Evolutionary conservation across 2,329 filamentous ascomycete genomes (phyloP), one percentile per base, ranked within the genome.

Genomic region (Setomelanomma holmii): DNA sequence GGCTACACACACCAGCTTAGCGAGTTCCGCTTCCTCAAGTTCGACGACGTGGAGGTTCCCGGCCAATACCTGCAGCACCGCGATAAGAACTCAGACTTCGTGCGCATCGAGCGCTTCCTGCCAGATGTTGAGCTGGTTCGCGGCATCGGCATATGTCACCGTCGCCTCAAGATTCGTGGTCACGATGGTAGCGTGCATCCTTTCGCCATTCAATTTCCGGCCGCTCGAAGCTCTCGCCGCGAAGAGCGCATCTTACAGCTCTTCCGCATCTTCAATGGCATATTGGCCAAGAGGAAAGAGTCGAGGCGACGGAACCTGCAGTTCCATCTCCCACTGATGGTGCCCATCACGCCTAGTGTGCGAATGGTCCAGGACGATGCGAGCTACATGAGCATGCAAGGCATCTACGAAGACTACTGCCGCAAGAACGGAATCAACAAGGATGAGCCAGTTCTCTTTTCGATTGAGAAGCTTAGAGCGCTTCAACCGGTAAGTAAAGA

Each of bases 51-150:
- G 11, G 95, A 99, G 76, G 87, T 99, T 30, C 96, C 96, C 3
- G 95, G 95, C 0, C 95, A 99, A 73, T 99, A 99, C 74, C 80
- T 97, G 58, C 88, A 96, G 71, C 95, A 97, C 78, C 96, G 95
- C 75, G 96, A 99, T 68, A 99, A 98, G 84, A 99, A 99, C 74
- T 92, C 96, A 66, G 95, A 99, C 74, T 99, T 99, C 72, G 89
- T 99, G 61, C 89, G 93, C 40, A 98, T 99, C 61, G 96, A 99
- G 74, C 89, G 93, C 20, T 99, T 99, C 84, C 78, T 99, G 65
- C 93, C 96, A 8, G 90, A 95, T 60, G 92, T 99, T 17, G 93
- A 99, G 64, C 83, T 98, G 45, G 90, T 99, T 36, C 88, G 95
- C 49, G 91, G 89, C 8, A 91, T 96, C 64, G 92, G 92, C 48